Evolutionary conservation across 768 basidiomycete species (phyloP), one percentile per base, ranked within the genome.

Genomic region (Phanerochaete carnosa): DNA sequence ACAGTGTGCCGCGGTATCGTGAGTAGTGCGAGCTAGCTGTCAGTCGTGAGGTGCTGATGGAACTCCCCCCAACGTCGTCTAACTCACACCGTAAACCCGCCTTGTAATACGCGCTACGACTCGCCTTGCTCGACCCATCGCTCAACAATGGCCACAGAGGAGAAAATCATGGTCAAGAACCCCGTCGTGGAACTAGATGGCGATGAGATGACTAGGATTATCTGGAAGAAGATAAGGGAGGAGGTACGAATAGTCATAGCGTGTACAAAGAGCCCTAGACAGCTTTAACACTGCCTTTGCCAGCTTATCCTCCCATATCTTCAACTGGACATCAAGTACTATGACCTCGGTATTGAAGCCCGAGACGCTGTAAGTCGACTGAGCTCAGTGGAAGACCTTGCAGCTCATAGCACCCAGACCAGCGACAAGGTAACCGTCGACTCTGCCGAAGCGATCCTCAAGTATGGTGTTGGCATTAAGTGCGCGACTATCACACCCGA

Each of bases 401-500:
- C 11, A 51, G 32, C 55, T 50, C n/a, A 62, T 33, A 26, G 37
- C 19, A 33, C 55, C 5, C 61, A 95, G 92, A 98, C 97, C 22
- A 87, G 94, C 67, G 97, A 99, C 77, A 78, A 89, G 75, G 88
- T 99, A 33, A 99, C 97, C 6, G 73, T 93, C 62, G 95, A 98
- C 12, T 90, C 95, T 28, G 95, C 96, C 19, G 86, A 98, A 66
- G 97, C 97, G 58, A 98, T 98, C 72, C 81, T 91, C 59, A 83
- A 97, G 75, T 86, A 97, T 83, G 88, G 88, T 64, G 97, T 99
- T 65, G 97, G 96, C 64, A 95, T 98, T 79, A 99, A 99, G 76
- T 99, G 96, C 78, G 96, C 95, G 43, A 98, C 96, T 47, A 98
- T 98, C 77, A 99, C 97, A 1, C 97, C 97, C 6, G 97, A 99